Evolutionary conservation across 1,284 basidiomycete species (phyloP), one percentile per base, ranked within the genome.

Genomic region (Cryptococcus jaspeensis): DNA sequence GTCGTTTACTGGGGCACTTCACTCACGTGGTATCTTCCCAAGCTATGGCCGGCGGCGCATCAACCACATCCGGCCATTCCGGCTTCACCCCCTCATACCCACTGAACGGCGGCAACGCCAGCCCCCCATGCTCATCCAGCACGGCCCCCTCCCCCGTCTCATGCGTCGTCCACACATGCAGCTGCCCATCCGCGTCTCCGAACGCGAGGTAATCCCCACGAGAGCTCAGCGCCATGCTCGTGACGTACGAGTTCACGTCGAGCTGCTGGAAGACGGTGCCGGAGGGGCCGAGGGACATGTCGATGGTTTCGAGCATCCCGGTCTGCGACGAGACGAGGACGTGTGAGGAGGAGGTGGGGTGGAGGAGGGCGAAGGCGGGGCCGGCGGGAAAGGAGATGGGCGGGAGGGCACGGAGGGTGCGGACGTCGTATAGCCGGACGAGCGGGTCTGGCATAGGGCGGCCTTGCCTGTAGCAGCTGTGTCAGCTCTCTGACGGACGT

Each of bases 161-260:
- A 36, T 84, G 85, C 54, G 86, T 86, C 4, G 90, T 88, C 80
- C 94, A 83, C 16, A 99, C 79, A 73, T 96, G 90, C 6, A 98
- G 84, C 11, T 82, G 81, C 8, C 94, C 93, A 52, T 92, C 88
- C 0, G 87, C 87, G 67, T 97, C 94, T 1, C 92, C 93, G 65
- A 96, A 94, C 0, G 91, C 93, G 67, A 99, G 82, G 68, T 92
- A 96, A 49, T 90, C 87, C 22, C 90, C 92, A 1, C 87, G 88
- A 1, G 90, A 86, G 1, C 92, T 92, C 35, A 97, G 81, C 5
- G 92, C 86, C 62, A 88, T 83, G 42, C 90, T 87, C 1, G 87
- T 92, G 56, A 97, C 78, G 73, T 86, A 94, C 0, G 90, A 88
- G 0, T 84, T 68, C 12, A 81, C 75, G 49, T 81, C 80, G 50